A percentile compares a stretch with the other conserved stretches of the same genome.
phyloP scores from a whole-genome alignment of 371 early-diverging fungal species.

The Lichtheimia hyalospora region DNA sequence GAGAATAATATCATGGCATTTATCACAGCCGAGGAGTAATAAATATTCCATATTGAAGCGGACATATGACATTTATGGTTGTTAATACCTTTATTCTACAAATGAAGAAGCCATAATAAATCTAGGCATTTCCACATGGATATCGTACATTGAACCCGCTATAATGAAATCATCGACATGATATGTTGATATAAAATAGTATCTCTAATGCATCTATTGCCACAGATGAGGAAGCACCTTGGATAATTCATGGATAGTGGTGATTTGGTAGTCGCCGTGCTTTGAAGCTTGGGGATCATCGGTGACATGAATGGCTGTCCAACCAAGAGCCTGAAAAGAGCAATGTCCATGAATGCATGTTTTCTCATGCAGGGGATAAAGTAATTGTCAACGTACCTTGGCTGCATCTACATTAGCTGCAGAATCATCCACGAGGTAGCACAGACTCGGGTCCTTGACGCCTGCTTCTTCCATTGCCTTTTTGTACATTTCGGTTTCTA shows the following conservation, averaged over 20 bases:
- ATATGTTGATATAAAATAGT: neutral
- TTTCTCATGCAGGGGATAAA: neutral
- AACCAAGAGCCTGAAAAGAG: constrained; percentile 54
- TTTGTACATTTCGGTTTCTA: constrained; percentile 51
- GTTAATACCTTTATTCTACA: no score
- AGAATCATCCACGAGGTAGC: constrained; percentile 81
- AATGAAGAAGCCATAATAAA: no score
- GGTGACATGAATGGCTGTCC: constrained; percentile 71
- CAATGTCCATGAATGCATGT: neutral
- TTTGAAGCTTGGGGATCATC: constrained; percentile 42
- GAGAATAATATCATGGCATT: neutral
- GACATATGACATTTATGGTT: no score
- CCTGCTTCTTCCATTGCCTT: constrained; percentile 76
- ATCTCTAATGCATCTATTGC: constrained; percentile 16
- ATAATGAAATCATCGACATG: neutral
- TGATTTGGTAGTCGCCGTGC: constrained; percentile 63
- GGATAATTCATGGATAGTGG: constrained; percentile 61
- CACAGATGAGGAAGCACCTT: constrained; percentile 61
- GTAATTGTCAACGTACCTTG: constrained; percentile 22
- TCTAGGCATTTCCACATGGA: no score
- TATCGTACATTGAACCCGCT: no score
- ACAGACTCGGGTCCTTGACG: constrained; percentile 49
- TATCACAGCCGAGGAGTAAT: neutral
- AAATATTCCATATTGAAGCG: neutral
- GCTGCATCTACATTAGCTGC: constrained; percentile 69